Evolutionary conservation across 179 eudicot species (phyloP).

Genomic region (Beta macrorhiza): DNA sequence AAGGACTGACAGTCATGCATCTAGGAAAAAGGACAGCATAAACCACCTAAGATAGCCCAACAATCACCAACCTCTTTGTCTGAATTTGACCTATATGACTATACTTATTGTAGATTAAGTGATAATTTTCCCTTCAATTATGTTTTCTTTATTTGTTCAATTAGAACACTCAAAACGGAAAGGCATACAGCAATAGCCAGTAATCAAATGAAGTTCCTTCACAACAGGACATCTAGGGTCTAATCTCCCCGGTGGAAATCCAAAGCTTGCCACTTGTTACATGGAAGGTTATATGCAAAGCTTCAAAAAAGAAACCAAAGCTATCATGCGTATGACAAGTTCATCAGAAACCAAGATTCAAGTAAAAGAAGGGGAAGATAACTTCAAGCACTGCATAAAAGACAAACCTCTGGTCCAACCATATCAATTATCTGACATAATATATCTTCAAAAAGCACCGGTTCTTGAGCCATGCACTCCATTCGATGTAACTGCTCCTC

Average conservation of each 20-base stretch:
- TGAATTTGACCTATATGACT: not conserved
- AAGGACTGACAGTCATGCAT: not conserved
- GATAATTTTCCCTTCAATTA: not conserved
- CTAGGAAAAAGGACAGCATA: not conserved
- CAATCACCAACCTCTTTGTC: no score
- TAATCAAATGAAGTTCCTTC: not conserved
- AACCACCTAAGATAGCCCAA: not conserved
- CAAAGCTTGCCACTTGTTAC: not conserved
- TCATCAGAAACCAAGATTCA: not conserved
- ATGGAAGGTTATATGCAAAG: not conserved
- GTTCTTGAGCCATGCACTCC: conserved; percentile 99
- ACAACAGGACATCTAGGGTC: not conserved
- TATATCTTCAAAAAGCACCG: conserved; percentile 95
- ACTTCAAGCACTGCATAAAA: conserved; percentile 14
- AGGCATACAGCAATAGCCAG: not conserved
- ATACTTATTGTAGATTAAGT: not conserved
- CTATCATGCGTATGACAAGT: not conserved
- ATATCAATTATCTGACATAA: conserved; percentile 97
- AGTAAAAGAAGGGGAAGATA: not conserved
- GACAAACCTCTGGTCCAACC: conserved; percentile 81
- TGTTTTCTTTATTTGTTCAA: not conserved
- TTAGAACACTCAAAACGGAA: not conserved
- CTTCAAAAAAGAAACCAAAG: not conserved
- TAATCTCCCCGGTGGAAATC: not conserved
- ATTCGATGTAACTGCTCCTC: conserved; percentile 99